Percentiles rank a stretch among this genome's conserved stretches.
Evolutionary conservation across 768 basidiomycete genomes (phyloP).

Genomic region (Suillus discolor): DNA sequence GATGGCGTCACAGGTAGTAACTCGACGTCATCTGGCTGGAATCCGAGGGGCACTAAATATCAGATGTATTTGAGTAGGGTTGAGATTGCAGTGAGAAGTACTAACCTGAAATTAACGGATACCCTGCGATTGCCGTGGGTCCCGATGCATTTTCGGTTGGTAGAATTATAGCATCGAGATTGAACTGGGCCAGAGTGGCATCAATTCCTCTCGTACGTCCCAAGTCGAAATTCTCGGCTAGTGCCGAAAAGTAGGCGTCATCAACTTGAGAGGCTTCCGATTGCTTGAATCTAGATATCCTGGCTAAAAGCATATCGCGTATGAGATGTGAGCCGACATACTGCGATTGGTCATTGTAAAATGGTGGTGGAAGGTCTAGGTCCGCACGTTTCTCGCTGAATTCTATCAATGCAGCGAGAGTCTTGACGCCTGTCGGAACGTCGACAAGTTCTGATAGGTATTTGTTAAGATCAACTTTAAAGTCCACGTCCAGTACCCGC

Average conservation of each 20-base stretch:
- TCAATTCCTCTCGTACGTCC: neutral
- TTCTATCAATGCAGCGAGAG: conserved; percentile 54
- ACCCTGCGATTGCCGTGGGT: neutral
- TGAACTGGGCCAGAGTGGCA: neutral
- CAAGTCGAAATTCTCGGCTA: neutral
- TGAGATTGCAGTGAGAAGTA: neutral
- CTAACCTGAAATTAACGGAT: neutral
- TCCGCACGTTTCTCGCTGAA: conserved; percentile 53
- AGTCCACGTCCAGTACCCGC: conserved; percentile 51
- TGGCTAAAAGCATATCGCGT: neutral
- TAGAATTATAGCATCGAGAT: neutral
- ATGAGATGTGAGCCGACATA: neutral
- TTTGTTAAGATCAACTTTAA: conserved; percentile 48
- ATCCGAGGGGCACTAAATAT: conserved; percentile 51
- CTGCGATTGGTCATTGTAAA: conserved; percentile 30
- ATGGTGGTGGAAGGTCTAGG: conserved; percentile 40
- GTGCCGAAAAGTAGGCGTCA: neutral
- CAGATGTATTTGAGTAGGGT: conserved; percentile 32
- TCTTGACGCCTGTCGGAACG: conserved; percentile 59
- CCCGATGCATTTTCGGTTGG: neutral
- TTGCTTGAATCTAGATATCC: neutral
- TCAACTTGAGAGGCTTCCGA: neutral
- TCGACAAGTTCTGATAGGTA: conserved; percentile 46
- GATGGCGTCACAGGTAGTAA: conserved; percentile 45
- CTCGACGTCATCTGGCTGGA: conserved; percentile 49